A percentile compares a stretch with the other conserved stretches of the same genome.
phyloP scores from a whole-genome alignment of 2,329 filamentous ascomycete genomes.

The Nemania serpens region DNA sequence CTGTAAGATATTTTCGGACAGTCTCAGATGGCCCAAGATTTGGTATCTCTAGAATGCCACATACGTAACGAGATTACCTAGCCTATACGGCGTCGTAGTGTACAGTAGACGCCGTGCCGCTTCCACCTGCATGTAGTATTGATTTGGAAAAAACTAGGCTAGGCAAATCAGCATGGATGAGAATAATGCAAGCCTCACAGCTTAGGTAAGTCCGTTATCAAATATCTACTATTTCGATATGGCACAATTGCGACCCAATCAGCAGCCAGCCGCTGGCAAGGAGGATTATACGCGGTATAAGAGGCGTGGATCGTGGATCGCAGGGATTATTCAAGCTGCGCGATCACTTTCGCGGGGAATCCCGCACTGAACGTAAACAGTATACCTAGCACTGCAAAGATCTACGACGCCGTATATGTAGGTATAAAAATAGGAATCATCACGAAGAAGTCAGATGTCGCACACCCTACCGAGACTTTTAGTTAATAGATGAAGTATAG shows the following conservation, averaged over 20 bases:
- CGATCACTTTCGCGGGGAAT: conserved; percentile 8
- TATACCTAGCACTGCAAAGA: too few species aligned
- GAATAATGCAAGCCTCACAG: conserved; percentile 5
- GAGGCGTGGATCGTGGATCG: background rate
- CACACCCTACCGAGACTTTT: too few species aligned
- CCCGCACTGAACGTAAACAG: background rate
- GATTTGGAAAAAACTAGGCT: conserved; percentile 12
- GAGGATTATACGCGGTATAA: conserved; percentile 9
- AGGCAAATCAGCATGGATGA: background rate
- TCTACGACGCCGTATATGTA: too few species aligned
- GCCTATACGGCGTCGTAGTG: background rate
- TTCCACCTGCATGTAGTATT: background rate
- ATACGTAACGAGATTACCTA: conserved; percentile 7
- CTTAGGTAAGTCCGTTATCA: conserved; percentile 16
- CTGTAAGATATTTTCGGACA: conserved; percentile 5
- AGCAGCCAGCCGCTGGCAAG: background rate
- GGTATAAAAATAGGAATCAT: too few species aligned
- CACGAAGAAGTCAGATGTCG: too few species aligned
- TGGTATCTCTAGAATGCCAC: conserved; percentile 5
- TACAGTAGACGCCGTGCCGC: background rate
- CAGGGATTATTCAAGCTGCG: background rate
- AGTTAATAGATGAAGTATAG: too few species aligned
- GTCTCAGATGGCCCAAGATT: conserved; percentile 1
- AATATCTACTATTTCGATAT: conserved; percentile 5
- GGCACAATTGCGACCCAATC: conserved; percentile 16